phyloP scores from a whole-genome alignment of 345 rosid species.

The Toxicodendron radicans region DNA sequence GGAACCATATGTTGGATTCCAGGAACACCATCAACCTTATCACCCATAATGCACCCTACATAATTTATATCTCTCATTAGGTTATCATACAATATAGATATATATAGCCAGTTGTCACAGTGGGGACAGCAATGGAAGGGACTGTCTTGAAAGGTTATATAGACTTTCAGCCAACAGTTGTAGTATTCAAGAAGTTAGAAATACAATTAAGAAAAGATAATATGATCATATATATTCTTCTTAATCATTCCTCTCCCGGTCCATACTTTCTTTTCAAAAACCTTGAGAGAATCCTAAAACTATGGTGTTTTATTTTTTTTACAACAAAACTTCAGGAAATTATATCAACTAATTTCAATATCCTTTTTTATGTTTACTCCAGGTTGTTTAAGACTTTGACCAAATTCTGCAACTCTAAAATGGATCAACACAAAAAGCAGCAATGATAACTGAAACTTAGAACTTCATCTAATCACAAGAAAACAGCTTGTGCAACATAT shows the following conservation, averaged over 20 bases:
- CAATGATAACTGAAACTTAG: background rate
- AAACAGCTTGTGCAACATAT: background rate
- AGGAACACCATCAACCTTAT: constrained; percentile 87
- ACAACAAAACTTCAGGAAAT: background rate
- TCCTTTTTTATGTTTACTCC: too few species aligned
- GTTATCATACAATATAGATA: background rate
- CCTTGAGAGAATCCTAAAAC: background rate
- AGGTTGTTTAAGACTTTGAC: too few species aligned
- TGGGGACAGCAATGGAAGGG: background rate
- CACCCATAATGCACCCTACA: constrained; percentile 88
- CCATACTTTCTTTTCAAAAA: background rate
- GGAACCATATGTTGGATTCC: constrained; percentile 84
- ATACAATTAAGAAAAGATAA: background rate
- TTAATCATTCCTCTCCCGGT: background rate
- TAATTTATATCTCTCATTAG: background rate
- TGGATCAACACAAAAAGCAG: background rate
- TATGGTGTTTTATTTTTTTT: too few species aligned
- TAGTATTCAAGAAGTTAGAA: background rate
- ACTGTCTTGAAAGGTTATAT: background rate
- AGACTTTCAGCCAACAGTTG: background rate
- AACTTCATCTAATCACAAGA: background rate
- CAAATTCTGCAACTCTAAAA: too few species aligned
- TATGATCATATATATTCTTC: background rate
- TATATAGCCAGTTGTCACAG: background rate
- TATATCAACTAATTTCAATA: background rate